Conservation (phyloP, 257 asterid species). For the Ilex aquifolium region DNA sequence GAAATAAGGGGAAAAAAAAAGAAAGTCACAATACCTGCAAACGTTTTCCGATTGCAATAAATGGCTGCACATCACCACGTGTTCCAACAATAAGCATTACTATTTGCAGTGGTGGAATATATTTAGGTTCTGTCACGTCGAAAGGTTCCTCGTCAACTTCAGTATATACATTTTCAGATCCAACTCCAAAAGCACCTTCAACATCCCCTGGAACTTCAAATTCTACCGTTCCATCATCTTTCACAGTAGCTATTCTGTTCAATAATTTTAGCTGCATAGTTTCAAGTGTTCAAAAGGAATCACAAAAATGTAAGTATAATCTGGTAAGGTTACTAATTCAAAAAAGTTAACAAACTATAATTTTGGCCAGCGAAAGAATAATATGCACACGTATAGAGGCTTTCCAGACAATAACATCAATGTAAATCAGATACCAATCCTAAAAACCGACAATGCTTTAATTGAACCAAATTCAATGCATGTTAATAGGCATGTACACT, state of each 20-base stretch:
- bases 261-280: conserved; percentile 58
- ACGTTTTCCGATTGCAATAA: conserved; percentile 78
- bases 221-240: conserved; percentile 72
- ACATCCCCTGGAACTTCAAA: conserved; percentile 66
- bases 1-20: no score
- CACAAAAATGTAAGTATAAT: no score
- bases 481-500: no score
- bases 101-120: conserved; percentile 68
- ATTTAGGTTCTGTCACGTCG: conserved; percentile 27
- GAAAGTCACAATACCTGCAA: conserved; percentile 44
- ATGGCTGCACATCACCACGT: conserved; percentile 91
- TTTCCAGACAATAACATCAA: no score
- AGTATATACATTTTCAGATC: conserved; percentile 29
- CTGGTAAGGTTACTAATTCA: no score
- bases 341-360: no score
- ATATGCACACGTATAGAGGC: no score
- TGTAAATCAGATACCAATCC: no score
- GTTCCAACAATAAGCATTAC: conserved; percentile 92
- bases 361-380: no score
- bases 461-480: no score
- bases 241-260: conserved; percentile 48
- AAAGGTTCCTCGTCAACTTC: conserved; percentile 28
- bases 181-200: conserved; percentile 40
- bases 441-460: no score
- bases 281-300: neutral